These are phyloP conservation scores for Stromatinia cepivora DNA, from an alignment of 2,329 filamentous ascomycete genomes.

Conservation along the genomic window DNA sequence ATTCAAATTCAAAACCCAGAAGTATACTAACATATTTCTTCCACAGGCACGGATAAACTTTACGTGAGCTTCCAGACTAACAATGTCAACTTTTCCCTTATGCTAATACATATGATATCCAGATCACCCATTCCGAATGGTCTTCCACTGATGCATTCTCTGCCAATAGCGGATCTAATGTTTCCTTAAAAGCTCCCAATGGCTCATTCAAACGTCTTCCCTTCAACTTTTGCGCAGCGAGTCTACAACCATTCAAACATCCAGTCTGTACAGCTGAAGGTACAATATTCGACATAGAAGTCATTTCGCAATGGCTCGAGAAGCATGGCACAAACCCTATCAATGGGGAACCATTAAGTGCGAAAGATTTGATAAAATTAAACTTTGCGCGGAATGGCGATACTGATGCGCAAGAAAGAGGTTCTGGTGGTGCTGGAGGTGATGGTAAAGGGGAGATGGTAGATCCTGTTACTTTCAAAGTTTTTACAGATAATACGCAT, in stretches of 20 bases:
- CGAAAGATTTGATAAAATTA: conserved; percentile 83
- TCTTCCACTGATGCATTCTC: conserved; percentile 85
- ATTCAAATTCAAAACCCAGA: not conserved
- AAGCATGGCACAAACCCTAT: conserved; percentile 93
- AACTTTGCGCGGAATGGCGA: conserved; percentile 91
- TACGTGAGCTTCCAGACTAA: conserved; percentile 32
- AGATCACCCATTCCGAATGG: conserved; percentile 98
- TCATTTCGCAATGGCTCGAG: conserved; percentile 91
- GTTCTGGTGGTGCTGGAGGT: conserved; percentile 53
- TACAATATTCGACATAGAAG: conserved; percentile 91
- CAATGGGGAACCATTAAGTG: conserved; percentile 74
- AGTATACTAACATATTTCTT: conserved; percentile 10
- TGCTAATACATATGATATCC: conserved; percentile 30
- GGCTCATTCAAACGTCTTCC: conserved; percentile 83
- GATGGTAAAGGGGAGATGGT: conserved; percentile 76
- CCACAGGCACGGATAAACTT: conserved; percentile 55
- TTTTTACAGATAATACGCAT: conserved; percentile 97
- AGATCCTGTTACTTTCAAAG: conserved; percentile 95
- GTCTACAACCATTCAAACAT: conserved; percentile 90
- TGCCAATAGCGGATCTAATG: conserved; percentile 71
- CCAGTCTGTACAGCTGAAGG: conserved; percentile 88
- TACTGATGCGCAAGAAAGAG: conserved; percentile 49
- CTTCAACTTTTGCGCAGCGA: conserved; percentile 97
- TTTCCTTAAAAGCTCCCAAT: conserved; percentile 57
- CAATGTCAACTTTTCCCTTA: conserved; percentile 10